Evolutionary conservation across 2,329 filamentous ascomycete species (phyloP).

Genomic region (Talaromyces sp.): DNA sequence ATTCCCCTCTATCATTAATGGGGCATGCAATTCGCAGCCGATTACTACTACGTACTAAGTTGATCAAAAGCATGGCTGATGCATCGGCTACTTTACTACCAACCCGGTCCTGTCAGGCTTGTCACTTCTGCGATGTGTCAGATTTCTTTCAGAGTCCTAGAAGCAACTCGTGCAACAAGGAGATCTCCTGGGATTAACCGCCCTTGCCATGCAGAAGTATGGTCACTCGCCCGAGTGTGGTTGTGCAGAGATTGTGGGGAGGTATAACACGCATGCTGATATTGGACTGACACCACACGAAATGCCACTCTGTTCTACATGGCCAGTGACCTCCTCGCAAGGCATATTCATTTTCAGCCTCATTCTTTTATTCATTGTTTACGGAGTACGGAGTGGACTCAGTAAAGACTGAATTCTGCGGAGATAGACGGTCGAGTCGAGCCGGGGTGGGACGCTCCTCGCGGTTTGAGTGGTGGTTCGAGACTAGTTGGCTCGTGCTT

Average conservation of each 20-base stretch:
- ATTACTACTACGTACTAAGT: not conserved
- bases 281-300: not conserved
- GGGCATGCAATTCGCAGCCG: not conserved
- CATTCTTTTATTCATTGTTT: not conserved
- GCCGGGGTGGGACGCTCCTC: slow-evolving; percentile 1
- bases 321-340: not conserved
- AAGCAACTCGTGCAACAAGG: not conserved
- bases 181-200: not conserved
- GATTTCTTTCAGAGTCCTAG: not conserved
- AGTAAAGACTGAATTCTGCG: not conserved
- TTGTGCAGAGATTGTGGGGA: not conserved
- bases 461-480: not conserved
- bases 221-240: not conserved
- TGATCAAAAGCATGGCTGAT: not conserved
- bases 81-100: not conserved
- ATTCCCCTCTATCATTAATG: not conserved
- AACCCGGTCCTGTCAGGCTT: not conserved
- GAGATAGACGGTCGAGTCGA: not conserved
- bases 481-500: not conserved
- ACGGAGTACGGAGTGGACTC: no score
- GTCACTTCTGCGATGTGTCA: slow-evolving; percentile 1
- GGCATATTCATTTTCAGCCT: slow-evolving; percentile 3
- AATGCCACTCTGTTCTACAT: not conserved
- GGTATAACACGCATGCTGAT: not conserved
- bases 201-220: not conserved